Percentiles rank a stretch among this genome's conserved stretches.
These are phyloP conservation scores for Cladophialophora exuberans DNA, from an alignment of 2,329 filamentous ascomycete species.

Conservation along the genomic window DNA sequence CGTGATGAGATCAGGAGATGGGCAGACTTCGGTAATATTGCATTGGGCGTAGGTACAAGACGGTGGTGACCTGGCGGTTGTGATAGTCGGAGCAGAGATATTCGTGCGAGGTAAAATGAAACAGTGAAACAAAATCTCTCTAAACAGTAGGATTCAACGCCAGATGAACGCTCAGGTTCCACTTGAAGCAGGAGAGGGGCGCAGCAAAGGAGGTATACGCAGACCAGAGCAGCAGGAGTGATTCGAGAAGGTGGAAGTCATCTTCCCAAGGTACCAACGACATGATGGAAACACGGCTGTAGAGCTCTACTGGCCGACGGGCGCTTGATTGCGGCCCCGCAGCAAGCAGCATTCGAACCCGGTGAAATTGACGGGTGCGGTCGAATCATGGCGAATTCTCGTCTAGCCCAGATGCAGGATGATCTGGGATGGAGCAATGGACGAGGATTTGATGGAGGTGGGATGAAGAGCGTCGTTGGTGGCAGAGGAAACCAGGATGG, in stretches of 20 bases:
- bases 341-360: conserved; percentile 16
- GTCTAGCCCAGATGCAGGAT: conserved; percentile 23
- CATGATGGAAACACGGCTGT: conserved; percentile 27
- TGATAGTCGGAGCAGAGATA: conserved; percentile 6
- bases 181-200: conserved; percentile 21
- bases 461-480: conserved; percentile 21
- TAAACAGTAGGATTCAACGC: conserved; percentile 3
- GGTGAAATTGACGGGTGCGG: conserved; percentile 11
- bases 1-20: conserved; percentile 24
- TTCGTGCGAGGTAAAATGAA: conserved; percentile 19
- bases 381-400: conserved; percentile 24
- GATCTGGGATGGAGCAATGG: conserved; percentile 3
- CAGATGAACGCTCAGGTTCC: conserved; percentile 13
- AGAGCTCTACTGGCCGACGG: conserved; percentile 26
- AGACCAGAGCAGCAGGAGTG: conserved; percentile 13
- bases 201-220: conserved; percentile 22
- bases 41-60: conserved; percentile 13
- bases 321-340: conserved; percentile 32
- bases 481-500: conserved; percentile 3
- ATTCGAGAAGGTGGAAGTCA: conserved; percentile 25
- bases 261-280: conserved; percentile 31
- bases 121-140: conserved; percentile 24
- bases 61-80: not conserved
- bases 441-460: conserved; percentile 20
- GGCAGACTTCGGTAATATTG: conserved; percentile 10